Evolutionary conservation across 116 monocot genomes (phyloP), one percentile per base, ranked within the genome.

Genomic region (Papilionanthe hybrid): DNA sequence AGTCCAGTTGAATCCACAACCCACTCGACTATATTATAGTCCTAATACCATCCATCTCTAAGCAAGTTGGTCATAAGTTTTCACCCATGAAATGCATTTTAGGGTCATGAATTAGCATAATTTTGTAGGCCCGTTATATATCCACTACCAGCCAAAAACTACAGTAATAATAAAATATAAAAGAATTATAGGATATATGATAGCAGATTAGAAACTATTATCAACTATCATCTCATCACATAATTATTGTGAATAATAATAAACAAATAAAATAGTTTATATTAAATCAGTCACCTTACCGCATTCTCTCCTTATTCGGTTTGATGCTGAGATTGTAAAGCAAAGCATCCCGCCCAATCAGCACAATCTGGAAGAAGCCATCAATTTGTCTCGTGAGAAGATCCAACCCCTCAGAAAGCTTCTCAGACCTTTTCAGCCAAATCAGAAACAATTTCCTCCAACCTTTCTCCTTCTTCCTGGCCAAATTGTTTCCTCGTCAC

Each of bases 281-380:
- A 60, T 60, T 49, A 49, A 60, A 22, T 23, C 7, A 23, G 23
- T 60, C 23, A 23, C 60, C 60, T 60, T 23, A 60, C 1, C 20
- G 60, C 60, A 60, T 32, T 27, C 15, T 69, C 28, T 27, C 32
- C 69, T 72, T 17, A 20, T 72, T 72, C 18, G 63, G 65, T 77
- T 56, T 28, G 79, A 79, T 50, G 60, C 56, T 83, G 9, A 96
- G 90, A 81, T 86, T 96, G 57, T 83, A 82, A 42, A 96, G 88
- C 78, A 96, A 87, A 80, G 93, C 91, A 79, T 93, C 92, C 32
- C 96, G 91, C 0, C 93, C 93, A 5, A 68, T 63, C 10, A 96
- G 43, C 75, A 96, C 88, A 78, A 92, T 86, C 75, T 86, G 87
- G 85, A 96, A 96, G 60, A 96, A 96, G n/a, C 83, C 81, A 18